Percentiles rank a stretch among this genome's conserved stretches.
These are phyloP conservation scores for Spergularia marina DNA, from an alignment of 148 eudicot genomes.

Conservation along the genomic window DNA sequence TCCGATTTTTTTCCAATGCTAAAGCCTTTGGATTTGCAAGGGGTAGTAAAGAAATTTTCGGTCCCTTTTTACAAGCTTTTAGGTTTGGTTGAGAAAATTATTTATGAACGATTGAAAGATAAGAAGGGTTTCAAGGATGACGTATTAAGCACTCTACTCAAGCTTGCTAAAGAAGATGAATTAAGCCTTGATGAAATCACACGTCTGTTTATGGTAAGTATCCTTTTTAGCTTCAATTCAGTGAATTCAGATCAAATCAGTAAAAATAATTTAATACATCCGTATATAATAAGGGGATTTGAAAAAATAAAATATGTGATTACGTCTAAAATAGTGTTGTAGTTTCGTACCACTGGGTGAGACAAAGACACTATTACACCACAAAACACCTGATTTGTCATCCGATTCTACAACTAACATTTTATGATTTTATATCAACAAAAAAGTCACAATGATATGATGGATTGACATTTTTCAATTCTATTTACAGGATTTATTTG, in stretches of 20 bases:
- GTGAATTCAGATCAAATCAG: too few relatives aligned
- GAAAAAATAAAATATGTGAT: too few relatives aligned
- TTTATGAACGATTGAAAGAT: conserved; percentile 11
- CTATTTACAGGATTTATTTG: conserved; percentile 25
- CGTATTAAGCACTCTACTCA: conserved; percentile 28
- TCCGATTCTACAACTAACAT: too few relatives aligned
- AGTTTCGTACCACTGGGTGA: too few relatives aligned
- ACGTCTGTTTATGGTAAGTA: conserved; percentile 26
- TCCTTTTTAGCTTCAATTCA: too few relatives aligned
- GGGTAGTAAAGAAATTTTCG: not conserved
- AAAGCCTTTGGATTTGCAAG: conserved; percentile 28
- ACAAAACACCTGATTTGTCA: too few relatives aligned
- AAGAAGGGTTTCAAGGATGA: conserved; percentile 2
- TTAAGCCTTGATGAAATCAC: conserved; percentile 29
- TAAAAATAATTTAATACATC: too few relatives aligned
- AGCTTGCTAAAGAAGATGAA: conserved; percentile 17
- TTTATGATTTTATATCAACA: not conserved
- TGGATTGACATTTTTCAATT: not conserved
- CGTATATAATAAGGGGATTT: too few relatives aligned
- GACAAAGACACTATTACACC: too few relatives aligned
- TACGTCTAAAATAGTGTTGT: too few relatives aligned
- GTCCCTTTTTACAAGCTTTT: not conserved
- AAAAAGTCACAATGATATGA: too few relatives aligned
- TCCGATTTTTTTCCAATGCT: conserved; percentile 32
- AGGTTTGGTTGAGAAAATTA: conserved; percentile 23